phyloP scores from a whole-genome alignment of 768 basidiomycete genomes.

The Hygrophoropsis aurantiaca region DNA sequence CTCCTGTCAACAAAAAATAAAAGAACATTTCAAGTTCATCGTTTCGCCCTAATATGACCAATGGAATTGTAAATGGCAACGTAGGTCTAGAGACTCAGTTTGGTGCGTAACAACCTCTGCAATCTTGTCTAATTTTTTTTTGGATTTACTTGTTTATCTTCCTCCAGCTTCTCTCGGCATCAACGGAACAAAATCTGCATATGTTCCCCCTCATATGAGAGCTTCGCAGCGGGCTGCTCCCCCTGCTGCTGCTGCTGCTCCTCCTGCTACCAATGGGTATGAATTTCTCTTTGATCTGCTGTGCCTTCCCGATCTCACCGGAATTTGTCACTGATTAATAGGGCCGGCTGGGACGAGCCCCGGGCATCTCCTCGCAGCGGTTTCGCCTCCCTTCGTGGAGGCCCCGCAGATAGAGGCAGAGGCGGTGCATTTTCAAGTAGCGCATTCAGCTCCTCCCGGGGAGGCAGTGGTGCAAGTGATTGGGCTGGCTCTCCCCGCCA shows the following conservation, averaged over 20 bases:
- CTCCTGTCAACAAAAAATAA: conserved; percentile 20
- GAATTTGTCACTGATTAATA: conserved; percentile 24
- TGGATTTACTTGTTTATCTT: conserved; percentile 4
- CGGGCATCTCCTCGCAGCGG: conserved; percentile 63
- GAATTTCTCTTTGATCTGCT: conserved; percentile 21
- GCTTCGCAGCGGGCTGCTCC: conserved; percentile 83
- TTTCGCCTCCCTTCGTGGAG: conserved; percentile 41
- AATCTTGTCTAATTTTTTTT: background rate
- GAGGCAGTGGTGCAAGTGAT: conserved; percentile 29
- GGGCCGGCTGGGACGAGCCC: conserved; percentile 77
- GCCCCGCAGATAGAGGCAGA: conserved; percentile 36
- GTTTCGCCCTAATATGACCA: conserved; percentile 71
- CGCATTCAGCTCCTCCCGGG: conserved; percentile 34
- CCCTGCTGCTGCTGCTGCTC: conserved; percentile 30
- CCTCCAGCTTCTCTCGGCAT: conserved; percentile 75
- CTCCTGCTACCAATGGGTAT: conserved; percentile 52
- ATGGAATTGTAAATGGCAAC: conserved; percentile 84
- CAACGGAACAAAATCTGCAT: conserved; percentile 68
- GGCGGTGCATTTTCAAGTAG: conserved; percentile 42
- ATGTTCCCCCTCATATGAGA: conserved; percentile 89
- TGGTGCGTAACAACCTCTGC: conserved; percentile 44
- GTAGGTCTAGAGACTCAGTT: conserved; percentile 74
- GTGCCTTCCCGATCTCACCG: conserved; percentile 11
- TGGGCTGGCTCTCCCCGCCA: conserved; percentile 41
- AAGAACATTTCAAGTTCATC: conserved; percentile 30